These are phyloP conservation scores for Populus deltoides DNA, from an alignment of 345 rosid species.

Conservation along the genomic window DNA sequence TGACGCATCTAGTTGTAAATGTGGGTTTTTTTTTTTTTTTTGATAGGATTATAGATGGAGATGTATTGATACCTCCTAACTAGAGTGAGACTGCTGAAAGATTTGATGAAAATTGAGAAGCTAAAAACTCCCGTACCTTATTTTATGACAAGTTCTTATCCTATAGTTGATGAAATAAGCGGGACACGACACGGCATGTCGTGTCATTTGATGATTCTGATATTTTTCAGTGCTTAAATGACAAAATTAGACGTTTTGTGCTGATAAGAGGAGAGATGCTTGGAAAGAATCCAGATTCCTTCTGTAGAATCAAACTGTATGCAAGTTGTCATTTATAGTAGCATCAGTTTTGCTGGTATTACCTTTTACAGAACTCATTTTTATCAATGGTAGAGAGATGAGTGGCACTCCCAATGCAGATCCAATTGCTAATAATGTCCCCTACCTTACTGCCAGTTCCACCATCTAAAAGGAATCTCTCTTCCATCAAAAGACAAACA, in stretches of 20 bases:
- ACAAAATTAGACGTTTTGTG: not conserved
- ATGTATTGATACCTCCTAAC: not conserved
- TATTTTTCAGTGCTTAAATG: not conserved
- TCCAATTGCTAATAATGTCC: slow-evolving; percentile 29
- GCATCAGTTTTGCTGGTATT: not conserved
- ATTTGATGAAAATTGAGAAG: not conserved
- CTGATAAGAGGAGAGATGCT: not conserved
- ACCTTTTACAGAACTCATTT: not conserved
- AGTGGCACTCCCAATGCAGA: slow-evolving; percentile 45
- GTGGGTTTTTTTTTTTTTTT: not conserved
- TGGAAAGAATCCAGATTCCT: slow-evolving; percentile 10
- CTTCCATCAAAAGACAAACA: slow-evolving; percentile 38
- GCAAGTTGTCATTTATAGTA: not conserved
- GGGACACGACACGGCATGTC: not conserved
- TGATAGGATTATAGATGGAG: not conserved
- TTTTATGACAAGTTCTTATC: not conserved
- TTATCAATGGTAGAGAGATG: slow-evolving; percentile 11
- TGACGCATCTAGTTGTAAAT: not conserved
- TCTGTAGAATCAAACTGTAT: not conserved
- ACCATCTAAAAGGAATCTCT: slow-evolving; percentile 53
- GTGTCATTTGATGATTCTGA: not conserved
- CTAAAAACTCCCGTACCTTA: not conserved
- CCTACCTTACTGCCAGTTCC: slow-evolving; percentile 21
- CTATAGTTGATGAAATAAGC: not conserved
- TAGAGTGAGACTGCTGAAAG: not conserved